A percentile compares a stretch with the other conserved stretches of the same genome.
Conservation (phyloP, 495 filamentous ascomycete species). For the Penicillium pulvis region DNA sequence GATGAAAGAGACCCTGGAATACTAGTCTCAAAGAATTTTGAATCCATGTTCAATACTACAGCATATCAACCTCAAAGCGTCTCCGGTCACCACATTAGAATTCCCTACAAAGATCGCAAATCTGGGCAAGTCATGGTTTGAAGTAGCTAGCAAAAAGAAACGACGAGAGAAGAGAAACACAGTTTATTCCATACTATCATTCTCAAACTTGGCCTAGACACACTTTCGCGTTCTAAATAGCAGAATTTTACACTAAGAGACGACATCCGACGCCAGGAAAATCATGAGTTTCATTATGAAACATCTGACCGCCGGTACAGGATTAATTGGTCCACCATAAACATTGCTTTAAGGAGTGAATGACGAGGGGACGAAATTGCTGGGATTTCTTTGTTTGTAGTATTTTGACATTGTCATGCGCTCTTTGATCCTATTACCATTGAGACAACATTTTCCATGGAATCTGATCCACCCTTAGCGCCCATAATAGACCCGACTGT, state of each 20-base stretch:
- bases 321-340: background rate
- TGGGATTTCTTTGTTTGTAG: background rate
- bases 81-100: background rate
- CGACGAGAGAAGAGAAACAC: no score
- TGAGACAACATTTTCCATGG: background rate
- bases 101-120: background rate
- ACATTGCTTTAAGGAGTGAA: background rate
- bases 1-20: conserved; percentile 60
- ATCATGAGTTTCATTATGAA: no score
- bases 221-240: no score
- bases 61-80: background rate
- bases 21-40: conserved; percentile 31
- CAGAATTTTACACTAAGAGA: no score
- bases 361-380: background rate
- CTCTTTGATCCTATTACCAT: background rate
- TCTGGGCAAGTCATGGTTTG: background rate
- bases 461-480: background rate
- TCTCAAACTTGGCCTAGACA: no score
- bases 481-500: background rate
- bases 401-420: background rate
- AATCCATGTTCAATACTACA: background rate
- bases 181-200: no score
- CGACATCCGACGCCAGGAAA: no score
- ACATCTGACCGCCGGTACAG: no score
- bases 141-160: background rate